Evolutionary conservation across 495 filamentous ascomycete species (phyloP).

Genomic region (Antarctomyces pellizariae): DNA sequence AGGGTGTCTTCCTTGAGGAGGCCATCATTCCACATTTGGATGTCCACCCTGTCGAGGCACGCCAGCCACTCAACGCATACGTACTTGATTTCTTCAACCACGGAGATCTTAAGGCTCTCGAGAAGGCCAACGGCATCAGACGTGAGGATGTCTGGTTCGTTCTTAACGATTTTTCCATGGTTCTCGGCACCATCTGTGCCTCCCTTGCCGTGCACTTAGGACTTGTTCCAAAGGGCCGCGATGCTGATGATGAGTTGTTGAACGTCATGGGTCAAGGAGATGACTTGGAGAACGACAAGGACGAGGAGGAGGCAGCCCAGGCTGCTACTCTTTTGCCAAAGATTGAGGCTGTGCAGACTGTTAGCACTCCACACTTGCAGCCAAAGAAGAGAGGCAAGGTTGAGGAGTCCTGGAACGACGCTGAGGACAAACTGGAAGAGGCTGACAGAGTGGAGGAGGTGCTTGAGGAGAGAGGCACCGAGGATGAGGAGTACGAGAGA

Average conservation of each 20-base stretch:
- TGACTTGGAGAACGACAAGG: constrained; percentile 12
- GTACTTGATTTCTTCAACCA: constrained; percentile 55
- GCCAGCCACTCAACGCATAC: constrained; percentile 39
- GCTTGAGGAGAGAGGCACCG: constrained; percentile 4
- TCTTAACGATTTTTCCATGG: constrained; percentile 39
- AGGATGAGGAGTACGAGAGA: constrained; percentile 19
- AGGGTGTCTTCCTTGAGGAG: constrained; percentile 47
- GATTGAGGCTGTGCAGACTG: constrained; percentile 5
- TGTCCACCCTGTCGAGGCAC: constrained; percentile 26
- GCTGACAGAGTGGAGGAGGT: constrained; percentile 4
- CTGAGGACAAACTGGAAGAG: constrained; percentile 11
- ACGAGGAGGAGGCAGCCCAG: constrained; percentile 12
- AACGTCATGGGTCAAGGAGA: constrained; percentile 18
- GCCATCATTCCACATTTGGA: constrained; percentile 42
- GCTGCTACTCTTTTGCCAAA: constrained; percentile 1
- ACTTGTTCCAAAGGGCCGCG: constrained; percentile 19
- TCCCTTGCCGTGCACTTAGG: constrained; percentile 23
- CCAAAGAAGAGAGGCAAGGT: constrained; percentile 18
- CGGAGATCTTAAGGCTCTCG: constrained; percentile 30
- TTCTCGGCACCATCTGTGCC: constrained; percentile 39
- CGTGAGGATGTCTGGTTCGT: constrained; percentile 22
- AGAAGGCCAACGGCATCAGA: constrained; percentile 33
- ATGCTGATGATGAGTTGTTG: constrained; percentile 17
- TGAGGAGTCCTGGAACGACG: constrained; percentile 18
- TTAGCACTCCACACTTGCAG: constrained; percentile 3